Percentiles rank a stretch among this genome's conserved stretches.
Evolutionary conservation across 805 yeast species (phyloP).

Genomic region (Candida krabiensis): DNA sequence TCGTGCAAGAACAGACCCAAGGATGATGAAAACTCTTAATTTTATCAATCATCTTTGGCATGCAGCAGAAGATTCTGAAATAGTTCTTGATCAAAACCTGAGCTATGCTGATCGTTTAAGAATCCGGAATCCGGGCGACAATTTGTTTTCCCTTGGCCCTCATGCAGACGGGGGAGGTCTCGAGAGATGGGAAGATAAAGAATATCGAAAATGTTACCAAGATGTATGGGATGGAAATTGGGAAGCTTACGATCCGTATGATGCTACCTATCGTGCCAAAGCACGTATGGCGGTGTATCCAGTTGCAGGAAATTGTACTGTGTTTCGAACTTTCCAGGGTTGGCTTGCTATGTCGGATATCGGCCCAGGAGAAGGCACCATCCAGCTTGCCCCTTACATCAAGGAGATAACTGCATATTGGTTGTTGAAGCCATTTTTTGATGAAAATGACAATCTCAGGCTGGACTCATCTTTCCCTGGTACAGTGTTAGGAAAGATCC

Average conservation of each 20-base stretch:
- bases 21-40: slow-evolving; percentile 25
- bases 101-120: slow-evolving; percentile 43
- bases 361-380: slow-evolving; percentile 40
- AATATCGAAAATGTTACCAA: slow-evolving; percentile 35
- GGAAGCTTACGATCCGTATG: slow-evolving; percentile 45
- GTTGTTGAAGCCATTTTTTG: slow-evolving; percentile 41
- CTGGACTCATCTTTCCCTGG: slow-evolving; percentile 41
- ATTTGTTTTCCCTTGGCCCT: slow-evolving; percentile 34
- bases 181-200: slow-evolving; percentile 47
- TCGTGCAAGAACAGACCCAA: slow-evolving; percentile 38
- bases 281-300: slow-evolving; percentile 36
- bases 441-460: slow-evolving; percentile 32
- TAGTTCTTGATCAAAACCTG: slow-evolving; percentile 32
- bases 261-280: slow-evolving; percentile 34
- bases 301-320: slow-evolving; percentile 22
- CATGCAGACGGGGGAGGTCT: slow-evolving; percentile 43
- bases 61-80: slow-evolving; percentile 14
- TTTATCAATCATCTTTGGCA: slow-evolving; percentile 15
- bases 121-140: slow-evolving; percentile 39
- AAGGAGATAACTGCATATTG: slow-evolving; percentile 39
- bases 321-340: slow-evolving; percentile 44
- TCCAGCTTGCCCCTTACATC: slow-evolving; percentile 37
- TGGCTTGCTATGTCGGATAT: slow-evolving; percentile 41
- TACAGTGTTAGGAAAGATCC: slow-evolving; percentile 38
- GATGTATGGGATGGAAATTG: slow-evolving; percentile 39